Evolutionary conservation across 2,329 filamentous ascomycete species (phyloP).

Genomic region (Fusarium newnesense): DNA sequence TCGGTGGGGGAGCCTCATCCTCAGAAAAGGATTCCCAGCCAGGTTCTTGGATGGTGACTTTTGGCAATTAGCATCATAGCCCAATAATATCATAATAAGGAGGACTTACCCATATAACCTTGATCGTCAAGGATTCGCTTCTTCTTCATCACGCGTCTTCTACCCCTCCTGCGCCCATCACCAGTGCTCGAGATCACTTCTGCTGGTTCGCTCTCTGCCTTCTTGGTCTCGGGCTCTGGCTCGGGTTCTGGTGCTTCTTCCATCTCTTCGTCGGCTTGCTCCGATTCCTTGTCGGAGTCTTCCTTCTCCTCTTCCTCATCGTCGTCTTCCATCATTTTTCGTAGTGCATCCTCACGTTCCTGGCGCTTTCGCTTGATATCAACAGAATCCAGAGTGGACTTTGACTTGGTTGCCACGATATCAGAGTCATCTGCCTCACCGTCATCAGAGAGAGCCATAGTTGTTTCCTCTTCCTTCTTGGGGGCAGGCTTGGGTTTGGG

Average conservation of each 20-base stretch:
- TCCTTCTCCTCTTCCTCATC: conserved; percentile 67
- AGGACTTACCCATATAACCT: conserved; percentile 81
- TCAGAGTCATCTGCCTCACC: conserved; percentile 54
- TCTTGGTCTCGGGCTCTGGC: conserved; percentile 50
- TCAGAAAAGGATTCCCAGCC: conserved; percentile 95
- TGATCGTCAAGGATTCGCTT: conserved; percentile 87
- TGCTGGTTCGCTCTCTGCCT: conserved; percentile 57
- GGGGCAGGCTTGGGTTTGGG: conserved; percentile 60
- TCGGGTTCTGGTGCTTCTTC: conserved; percentile 54
- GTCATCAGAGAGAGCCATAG: conserved; percentile 52
- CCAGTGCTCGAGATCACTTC: conserved; percentile 63
- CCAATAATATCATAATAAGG: background rate
- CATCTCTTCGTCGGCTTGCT: conserved; percentile 53
- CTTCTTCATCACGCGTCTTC: conserved; percentile 86
- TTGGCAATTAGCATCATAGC: conserved; percentile 16
- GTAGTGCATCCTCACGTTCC: conserved; percentile 53
- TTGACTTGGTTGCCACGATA: conserved; percentile 41
- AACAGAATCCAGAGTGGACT: conserved; percentile 38
- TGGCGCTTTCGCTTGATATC: conserved; percentile 46
- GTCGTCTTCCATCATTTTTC: conserved; percentile 67
- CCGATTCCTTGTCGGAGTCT: conserved; percentile 51
- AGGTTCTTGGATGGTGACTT: conserved; percentile 86
- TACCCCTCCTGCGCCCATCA: conserved; percentile 77
- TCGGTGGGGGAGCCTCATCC: conserved; percentile 72
- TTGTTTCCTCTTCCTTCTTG: conserved; percentile 48